These are phyloP conservation scores for Kazachstania africana DNA, from an alignment of 805 yeast species.

Conservation along the genomic window DNA sequence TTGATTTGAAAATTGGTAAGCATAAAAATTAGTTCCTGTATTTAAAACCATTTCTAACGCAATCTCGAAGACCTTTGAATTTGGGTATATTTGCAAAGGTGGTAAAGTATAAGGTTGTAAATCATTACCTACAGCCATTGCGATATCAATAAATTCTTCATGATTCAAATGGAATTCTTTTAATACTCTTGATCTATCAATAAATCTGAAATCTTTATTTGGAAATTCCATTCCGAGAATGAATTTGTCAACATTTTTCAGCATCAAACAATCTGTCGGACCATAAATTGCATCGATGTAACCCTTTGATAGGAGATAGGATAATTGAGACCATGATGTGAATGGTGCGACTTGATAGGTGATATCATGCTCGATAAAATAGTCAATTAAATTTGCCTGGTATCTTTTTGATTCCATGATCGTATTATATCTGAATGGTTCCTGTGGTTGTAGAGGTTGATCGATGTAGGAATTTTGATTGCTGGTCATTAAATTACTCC, in stretches of 20 bases:
- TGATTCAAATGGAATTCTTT: conserved; percentile 48
- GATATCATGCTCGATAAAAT: conserved; percentile 42
- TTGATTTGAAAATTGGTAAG: conserved; percentile 32
- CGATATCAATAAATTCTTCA: conserved; percentile 61
- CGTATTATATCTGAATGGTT: conserved; percentile 43
- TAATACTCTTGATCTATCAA: conserved; percentile 48
- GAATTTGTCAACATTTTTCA: conserved; percentile 52
- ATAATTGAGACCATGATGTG: conserved; percentile 67
- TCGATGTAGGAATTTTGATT: conserved; percentile 24
- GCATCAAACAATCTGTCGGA: conserved; percentile 65
- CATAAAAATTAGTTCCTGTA: conserved; percentile 36
- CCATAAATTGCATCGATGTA: conserved; percentile 71
- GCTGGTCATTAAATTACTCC: conserved; percentile 27
- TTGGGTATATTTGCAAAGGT: conserved; percentile 27
- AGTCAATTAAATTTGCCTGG: conserved; percentile 42
- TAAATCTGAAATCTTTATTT: conserved; percentile 51
- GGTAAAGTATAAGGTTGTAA: conserved; percentile 57
- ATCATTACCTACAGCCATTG: conserved; percentile 69
- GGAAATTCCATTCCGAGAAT: conserved; percentile 62
- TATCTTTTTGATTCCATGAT: conserved; percentile 40
- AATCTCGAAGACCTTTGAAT: conserved; percentile 23
- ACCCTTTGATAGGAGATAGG: conserved; percentile 47
- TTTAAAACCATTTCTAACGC: conserved; percentile 30
- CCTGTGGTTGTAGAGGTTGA: conserved; percentile 27
- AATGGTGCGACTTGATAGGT: conserved; percentile 76